phyloP scores from a whole-genome alignment of 176 grass and related monocot species.

The Phoenix roebelenii region DNA sequence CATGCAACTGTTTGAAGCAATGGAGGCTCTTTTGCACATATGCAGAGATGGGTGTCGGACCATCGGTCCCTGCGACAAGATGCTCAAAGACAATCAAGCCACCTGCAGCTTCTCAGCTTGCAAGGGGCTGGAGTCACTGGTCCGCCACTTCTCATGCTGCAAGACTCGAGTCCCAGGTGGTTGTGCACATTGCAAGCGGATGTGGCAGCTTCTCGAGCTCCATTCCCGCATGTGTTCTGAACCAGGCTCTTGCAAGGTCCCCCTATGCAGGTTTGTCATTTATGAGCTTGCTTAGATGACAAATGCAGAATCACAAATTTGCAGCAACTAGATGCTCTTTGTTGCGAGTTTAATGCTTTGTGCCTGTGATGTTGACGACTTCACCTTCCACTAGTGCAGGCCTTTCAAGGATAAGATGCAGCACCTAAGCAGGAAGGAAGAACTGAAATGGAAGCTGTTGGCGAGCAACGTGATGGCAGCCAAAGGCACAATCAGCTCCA shows the following conservation, averaged over 20 bases:
- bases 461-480: slow-evolving; percentile 46
- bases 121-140: slow-evolving; percentile 58
- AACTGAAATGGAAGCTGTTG: slow-evolving; percentile 55
- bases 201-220: slow-evolving; percentile 88
- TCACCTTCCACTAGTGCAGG: slow-evolving; percentile 9
- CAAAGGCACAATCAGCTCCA: slow-evolving; percentile 31
- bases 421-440: slow-evolving; percentile 46
- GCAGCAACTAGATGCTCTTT: too few species aligned
- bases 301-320: too few species aligned
- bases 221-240: slow-evolving; percentile 67
- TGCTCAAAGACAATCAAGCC: slow-evolving; percentile 3
- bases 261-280: slow-evolving; percentile 52
- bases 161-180: slow-evolving; percentile 58
- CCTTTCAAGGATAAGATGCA: slow-evolving; percentile 72
- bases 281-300: too few species aligned
- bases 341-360: too few species aligned
- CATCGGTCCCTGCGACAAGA: slow-evolving; percentile 24
- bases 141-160: slow-evolving; percentile 66
- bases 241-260: slow-evolving; percentile 56
- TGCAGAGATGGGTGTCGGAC: slow-evolving; percentile 30
- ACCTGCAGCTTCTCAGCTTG: slow-evolving; percentile 26
- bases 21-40: slow-evolving; percentile 36
- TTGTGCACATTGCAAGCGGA: slow-evolving; percentile 69
- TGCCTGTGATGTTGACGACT: too few species aligned
- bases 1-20: slow-evolving; percentile 23